Evolutionary conservation across 2,329 filamentous ascomycete genomes (phyloP), one percentile per base, ranked within the genome.

Genomic region (Venturia oleaginea): DNA sequence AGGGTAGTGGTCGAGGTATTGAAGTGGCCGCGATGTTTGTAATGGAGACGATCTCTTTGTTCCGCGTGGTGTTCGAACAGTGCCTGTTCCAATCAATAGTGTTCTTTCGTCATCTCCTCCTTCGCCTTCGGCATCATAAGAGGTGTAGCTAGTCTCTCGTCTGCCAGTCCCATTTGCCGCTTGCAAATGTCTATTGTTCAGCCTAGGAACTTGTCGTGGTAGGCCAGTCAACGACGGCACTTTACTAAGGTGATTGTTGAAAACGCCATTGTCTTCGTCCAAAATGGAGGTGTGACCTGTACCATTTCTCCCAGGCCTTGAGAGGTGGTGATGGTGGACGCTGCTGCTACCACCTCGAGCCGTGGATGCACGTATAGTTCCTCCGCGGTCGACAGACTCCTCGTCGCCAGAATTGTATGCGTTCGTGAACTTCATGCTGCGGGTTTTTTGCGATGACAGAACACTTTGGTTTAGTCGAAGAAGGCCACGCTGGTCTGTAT

Each of bases 341-440:
- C 27, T 62, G 63, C 87, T 86, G 61, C 70, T 42, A 24, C 38
- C 32, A 34, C 30, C 59, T 61, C 70, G 42, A 32, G 27, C 24
- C 22, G 30, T 59, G 24, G 32, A 71, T 7, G 76, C 74, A 60
- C 80, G 75, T 15, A 75, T 67, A 4, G 74, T 75, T 4, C 74
- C 75, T 67, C 78, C 71, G 57, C 73, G 71, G 38, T 78, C 77
- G 67, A 67, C 71, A 0, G 72, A 66, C 68, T 77, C 74, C 34
- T 70, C 66, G 57, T 86, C 83, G 67, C 79, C 81, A 38, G 61
- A 65, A 68, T 80, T 86, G 75, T 90, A 91, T 1, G 88, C 86
- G 67, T 84, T 85, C 65, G 90, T 89, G 72, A 97, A 97, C 72
- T 97, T 97, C 91, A 96, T 97, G 76, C 89, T 95, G 78, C 91